phyloP scores from a whole-genome alignment of 2,329 filamentous ascomycete genomes.

The Alternaria infectoria region DNA sequence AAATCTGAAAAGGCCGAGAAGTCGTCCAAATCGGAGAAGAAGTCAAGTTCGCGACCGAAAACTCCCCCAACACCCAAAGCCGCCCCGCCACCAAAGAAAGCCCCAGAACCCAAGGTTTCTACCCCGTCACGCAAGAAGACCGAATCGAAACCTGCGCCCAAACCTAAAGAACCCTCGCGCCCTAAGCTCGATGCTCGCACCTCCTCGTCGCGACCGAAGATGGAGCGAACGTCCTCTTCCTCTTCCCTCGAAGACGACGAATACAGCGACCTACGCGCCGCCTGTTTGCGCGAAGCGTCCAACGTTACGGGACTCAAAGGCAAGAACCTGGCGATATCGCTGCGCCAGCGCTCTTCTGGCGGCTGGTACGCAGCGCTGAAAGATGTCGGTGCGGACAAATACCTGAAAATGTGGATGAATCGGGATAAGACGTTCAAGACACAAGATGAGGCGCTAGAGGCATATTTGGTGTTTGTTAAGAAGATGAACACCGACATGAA shows the following conservation, averaged over 20 bases:
- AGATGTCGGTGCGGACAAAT: slow-evolving; percentile 32
- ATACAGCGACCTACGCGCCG: slow-evolving; percentile 8
- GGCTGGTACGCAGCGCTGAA: slow-evolving; percentile 38
- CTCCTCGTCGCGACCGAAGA: slow-evolving; percentile 10
- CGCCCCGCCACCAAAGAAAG: slow-evolving; percentile 6
- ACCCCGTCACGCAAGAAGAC: slow-evolving; percentile 2
- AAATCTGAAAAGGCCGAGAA: slow-evolving; percentile 8
- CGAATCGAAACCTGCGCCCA: slow-evolving; percentile 3
- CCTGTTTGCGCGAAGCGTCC: slow-evolving; percentile 16
- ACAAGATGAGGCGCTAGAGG: slow-evolving; percentile 32
- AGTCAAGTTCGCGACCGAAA: slow-evolving; percentile 14
- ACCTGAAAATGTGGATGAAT: slow-evolving; percentile 42
- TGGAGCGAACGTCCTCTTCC: slow-evolving; percentile 1
- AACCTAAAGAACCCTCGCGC: slow-evolving; percentile 4
- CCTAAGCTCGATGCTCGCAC: slow-evolving; percentile 6
- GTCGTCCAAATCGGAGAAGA: slow-evolving; percentile 1
- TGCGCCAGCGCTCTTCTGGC: slow-evolving; percentile 28
- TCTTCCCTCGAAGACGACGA: slow-evolving; percentile 8
- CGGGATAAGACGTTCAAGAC: slow-evolving; percentile 29
- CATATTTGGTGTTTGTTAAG: slow-evolving; percentile 32
- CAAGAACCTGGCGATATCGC: slow-evolving; percentile 24
- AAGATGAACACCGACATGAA: slow-evolving; percentile 30
- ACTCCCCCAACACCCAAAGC: slow-evolving; percentile 9
- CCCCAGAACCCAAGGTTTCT: slow-evolving; percentile 4
- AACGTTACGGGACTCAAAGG: slow-evolving; percentile 33